Evolutionary conservation across 1,139 yeast species (phyloP), one percentile per base, ranked within the genome.

Genomic region (Blastobotrys aristatus): DNA sequence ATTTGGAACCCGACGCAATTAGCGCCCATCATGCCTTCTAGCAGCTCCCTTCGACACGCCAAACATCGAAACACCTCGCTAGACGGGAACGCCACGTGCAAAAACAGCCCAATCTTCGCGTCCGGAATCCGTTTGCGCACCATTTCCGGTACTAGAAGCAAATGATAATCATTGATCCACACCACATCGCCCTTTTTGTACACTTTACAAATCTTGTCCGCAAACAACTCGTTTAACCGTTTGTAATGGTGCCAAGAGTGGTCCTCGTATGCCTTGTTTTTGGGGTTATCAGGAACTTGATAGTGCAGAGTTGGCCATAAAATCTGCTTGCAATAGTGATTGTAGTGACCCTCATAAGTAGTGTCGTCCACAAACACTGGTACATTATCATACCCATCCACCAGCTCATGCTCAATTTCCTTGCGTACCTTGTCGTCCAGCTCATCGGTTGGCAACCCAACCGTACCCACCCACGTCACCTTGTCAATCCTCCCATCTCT

Each of bases 281-380:
- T 87, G 44, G 97, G 95, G 59, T 89, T 83, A 65, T 92, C 97
- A 0, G 98, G 98, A 39, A 90, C 88, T 65, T 92, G 96, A 63
- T 92, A 94, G 63, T 92, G 98, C 55, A 94, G 73, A 2, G 97
- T 87, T 24, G 98, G 98, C 97, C 98, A 92, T 54, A 92, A 71
- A 40, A 92, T 86, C 60, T 89, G 95, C 64, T 92, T 92, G 64
- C 97, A 90, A 63, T 84, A 92, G 43, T 88, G 86, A 50, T 79
- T 79, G 66, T 92, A 92, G 60, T 89, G 96, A 18, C 97, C 97
- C 57, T 84, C 85, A 59, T 88, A 86, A 0, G 89, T 80, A 18
- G 77, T 67, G 65, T 92, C 97, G 55, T 78, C 77, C 1, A 90
- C 82, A 55, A 79, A 80, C 3, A 89, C 85, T 0, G 89, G 80